Base-by-base conservation (phyloP, 2,329 filamentous ascomycete genomes). In the Claviceps pusilla region DNA sequence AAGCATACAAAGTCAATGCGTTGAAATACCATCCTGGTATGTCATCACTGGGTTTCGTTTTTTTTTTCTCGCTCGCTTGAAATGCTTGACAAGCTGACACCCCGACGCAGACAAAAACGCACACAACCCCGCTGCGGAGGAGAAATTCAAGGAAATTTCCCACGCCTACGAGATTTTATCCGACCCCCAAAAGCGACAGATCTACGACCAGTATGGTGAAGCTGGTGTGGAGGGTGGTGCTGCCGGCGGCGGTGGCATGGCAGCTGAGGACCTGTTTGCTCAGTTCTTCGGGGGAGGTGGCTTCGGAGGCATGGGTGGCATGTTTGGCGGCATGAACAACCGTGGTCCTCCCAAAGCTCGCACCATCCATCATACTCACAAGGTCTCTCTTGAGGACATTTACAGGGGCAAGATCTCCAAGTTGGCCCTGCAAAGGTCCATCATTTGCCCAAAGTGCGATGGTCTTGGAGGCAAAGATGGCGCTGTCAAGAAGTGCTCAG, bases 371-470 rank as follows among this genome's bases (percentile, higher is more conserved):
- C 93, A 98, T 75, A 90, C 93, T 51, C 93, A 97, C 83, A 96
- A 96, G 74, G 93, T 98, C 57, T 90, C 89, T 12, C 82, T 98
- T 52, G 93, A 98, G 73, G 93, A 98, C 64, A 89, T 98, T 68
- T 98, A 98, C 80, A 85, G 87, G 59, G 93, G 93, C 68, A 98
- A 98, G 78, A 82, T 95, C 59, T 97, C 91, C 55, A 98, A 98
- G 76, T 80, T 98, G 53, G 94, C 93, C 35, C 79, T 98, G 48
- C 93, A 98, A 73, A 94, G 95, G 68, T 97, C 91, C 12, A 85
- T 98, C 69, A 93, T 98, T 72, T 98, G 93, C 77, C 77, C 88
- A 60, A 90, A 90, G 74, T 98, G 93, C 70, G 86, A 93, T 56
- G 93, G 93, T 59, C 83, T 89, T 57, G 93, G 93, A 66, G 93